A percentile compares a stretch with the other conserved stretches of the same genome.
Conservation (phyloP, 495 filamentous ascomycete species). For the Lasiosphaeria hispida region DNA sequence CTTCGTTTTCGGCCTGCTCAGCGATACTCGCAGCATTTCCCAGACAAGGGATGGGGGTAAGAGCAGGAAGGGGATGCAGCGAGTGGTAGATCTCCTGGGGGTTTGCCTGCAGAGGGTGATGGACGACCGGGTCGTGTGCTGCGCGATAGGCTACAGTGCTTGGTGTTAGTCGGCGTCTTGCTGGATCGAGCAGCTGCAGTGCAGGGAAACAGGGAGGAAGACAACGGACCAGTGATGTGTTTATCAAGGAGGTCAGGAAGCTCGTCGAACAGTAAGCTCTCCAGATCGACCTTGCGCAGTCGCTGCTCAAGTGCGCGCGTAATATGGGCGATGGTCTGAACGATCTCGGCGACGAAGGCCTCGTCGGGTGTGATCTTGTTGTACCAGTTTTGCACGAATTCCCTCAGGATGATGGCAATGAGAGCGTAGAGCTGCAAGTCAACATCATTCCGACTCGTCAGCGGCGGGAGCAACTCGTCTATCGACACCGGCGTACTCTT, state of each 20-base stretch:
- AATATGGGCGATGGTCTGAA: conserved; percentile 86
- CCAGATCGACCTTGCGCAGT: conserved; percentile 75
- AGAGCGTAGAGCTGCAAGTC: conserved; percentile 91
- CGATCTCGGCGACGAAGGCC: conserved; percentile 77
- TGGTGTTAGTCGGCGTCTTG: conserved; percentile 8
- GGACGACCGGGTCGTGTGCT: conserved; percentile 50
- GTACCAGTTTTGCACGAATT: conserved; percentile 93
- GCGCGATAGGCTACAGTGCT: conserved; percentile 51
- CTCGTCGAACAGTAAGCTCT: conserved; percentile 83
- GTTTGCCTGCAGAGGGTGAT: conserved; percentile 56
- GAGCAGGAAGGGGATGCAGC: conserved; percentile 72
- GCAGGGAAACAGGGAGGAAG: conserved; percentile 5
- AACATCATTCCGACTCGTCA: conserved; percentile 89
- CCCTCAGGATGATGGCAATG: conserved; percentile 80
- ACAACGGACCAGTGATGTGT: conserved; percentile 71
- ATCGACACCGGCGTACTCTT: conserved; percentile 48
- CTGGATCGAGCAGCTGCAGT: conserved; percentile 10
- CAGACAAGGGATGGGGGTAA: conserved; percentile 69
- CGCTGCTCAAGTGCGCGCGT: conserved; percentile 84
- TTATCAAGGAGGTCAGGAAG: conserved; percentile 76
- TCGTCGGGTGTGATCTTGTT: conserved; percentile 86
- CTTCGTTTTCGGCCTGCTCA: conserved; percentile 72
- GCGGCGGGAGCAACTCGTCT: conserved; percentile 79
- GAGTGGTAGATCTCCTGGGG: conserved; percentile 75
- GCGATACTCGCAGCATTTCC: conserved; percentile 47